Conservation (phyloP, 2,329 filamentous ascomycete genomes). For the Alternaria gansuensis region DNA sequence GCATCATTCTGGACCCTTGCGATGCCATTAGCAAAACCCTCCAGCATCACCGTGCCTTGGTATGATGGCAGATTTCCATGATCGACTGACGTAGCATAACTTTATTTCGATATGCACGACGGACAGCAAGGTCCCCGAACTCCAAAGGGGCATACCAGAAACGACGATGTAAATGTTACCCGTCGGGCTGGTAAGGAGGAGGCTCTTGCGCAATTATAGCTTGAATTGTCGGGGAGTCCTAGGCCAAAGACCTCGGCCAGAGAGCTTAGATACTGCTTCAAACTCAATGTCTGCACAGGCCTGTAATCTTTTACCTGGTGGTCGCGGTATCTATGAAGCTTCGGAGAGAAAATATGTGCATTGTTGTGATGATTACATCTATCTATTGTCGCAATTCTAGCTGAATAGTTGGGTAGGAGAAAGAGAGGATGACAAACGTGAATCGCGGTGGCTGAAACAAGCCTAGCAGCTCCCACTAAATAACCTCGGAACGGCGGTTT, state of each 20-base stretch:
- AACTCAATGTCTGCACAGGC: constrained; percentile 5
- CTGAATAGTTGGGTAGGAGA: neutral
- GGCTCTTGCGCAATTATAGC: constrained; percentile 8
- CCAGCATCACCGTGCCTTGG: neutral
- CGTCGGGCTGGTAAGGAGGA: neutral
- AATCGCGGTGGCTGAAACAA: constrained; percentile 6
- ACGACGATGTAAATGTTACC: constrained; percentile 6
- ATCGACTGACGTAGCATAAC: neutral
- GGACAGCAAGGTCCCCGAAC: constrained; percentile 1
- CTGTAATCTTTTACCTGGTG: neutral
- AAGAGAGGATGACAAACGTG: neutral
- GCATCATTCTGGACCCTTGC: neutral
- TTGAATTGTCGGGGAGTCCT: constrained; percentile 7
- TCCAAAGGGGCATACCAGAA: neutral
- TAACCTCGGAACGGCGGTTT: neutral
- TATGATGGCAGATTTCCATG: neutral
- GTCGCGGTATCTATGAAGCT: neutral
- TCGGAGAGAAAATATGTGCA: neutral
- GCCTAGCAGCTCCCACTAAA: neutral
- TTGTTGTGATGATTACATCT: neutral
- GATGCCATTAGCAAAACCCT: constrained; percentile 3
- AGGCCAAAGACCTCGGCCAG: constrained; percentile 3
- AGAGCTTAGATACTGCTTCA: neutral
- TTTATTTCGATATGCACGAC: constrained; percentile 1
- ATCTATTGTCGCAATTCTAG: neutral